Conservation (phyloP, 768 basidiomycete species). For the Leccinum boreale region DNA sequence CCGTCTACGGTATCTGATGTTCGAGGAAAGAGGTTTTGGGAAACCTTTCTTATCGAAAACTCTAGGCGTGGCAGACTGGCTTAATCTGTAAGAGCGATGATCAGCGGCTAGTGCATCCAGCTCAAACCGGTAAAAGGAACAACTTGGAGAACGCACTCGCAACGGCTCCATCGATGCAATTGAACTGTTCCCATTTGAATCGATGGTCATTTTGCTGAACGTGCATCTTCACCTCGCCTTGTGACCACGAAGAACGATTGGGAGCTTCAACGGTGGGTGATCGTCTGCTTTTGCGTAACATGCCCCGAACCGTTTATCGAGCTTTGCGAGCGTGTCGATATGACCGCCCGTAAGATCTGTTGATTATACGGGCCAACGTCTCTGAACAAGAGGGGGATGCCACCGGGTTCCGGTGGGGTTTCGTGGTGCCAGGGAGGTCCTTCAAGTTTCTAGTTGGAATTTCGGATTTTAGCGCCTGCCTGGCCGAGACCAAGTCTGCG, state of each 20-base stretch:
- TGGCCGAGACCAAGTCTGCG: background rate
- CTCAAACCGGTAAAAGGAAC: constrained; percentile 17
- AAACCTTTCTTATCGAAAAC: background rate
- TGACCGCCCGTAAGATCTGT: constrained; percentile 2
- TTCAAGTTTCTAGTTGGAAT: background rate
- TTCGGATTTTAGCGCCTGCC: background rate
- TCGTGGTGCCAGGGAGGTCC: too few relatives aligned
- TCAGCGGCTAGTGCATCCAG: constrained; percentile 1
- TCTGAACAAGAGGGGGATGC: background rate
- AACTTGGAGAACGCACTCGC: constrained; percentile 1
- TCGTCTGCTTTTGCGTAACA: constrained; percentile 2
- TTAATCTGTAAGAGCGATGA: constrained; percentile 10
- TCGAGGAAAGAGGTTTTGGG: too few relatives aligned
- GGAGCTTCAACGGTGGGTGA: constrained; percentile 11
- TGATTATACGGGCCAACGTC: background rate
- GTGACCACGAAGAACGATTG: background rate
- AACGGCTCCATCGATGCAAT: constrained; percentile 7
- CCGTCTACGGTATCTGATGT: too few relatives aligned
- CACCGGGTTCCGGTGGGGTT: background rate
- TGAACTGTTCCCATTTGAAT: background rate
- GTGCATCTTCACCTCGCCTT: too few relatives aligned
- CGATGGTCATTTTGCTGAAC: too few relatives aligned
- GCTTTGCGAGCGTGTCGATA: background rate
- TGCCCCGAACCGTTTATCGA: background rate
- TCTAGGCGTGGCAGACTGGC: background rate